Evolutionary conservation across 2,329 filamentous ascomycete genomes (phyloP), one percentile per base, ranked within the genome.

Genomic region (Endothia cerciana): DNA sequence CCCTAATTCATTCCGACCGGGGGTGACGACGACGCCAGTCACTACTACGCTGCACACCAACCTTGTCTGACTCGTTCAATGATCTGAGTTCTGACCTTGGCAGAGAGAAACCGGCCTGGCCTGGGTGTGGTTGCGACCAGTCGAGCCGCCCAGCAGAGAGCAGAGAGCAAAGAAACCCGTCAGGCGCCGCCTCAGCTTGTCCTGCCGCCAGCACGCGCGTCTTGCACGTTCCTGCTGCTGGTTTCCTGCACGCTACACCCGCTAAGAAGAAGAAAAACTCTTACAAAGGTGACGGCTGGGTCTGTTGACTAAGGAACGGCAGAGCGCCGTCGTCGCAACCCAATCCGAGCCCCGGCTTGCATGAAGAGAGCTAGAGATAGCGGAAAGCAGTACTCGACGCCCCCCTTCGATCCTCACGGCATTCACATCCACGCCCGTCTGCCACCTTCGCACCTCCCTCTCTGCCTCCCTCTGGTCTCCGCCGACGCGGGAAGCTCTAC

Each of bases 251-350:
- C 55, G 55, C 55, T 58, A 36, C 36, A 38, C 53, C 53, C 30
- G 53, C 53, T 56, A 51, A 51, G 13, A n/a, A 28, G 5, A 30
- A 30, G 28, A 49, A 49, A 49, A 49, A 4, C 36, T 10, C 36
- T 41, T 36, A 33, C 33, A 60, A 59, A 51, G 47, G 40, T 22
- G 58, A 49, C 58, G 58, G 58, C 58, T 60, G 58, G 58, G 58
- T 13, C 40, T 47, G 40, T 45, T 17, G 58, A 60, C 28, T 19
- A 45, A 59, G 40, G 40, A 30, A 33, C 58, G 41, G n/a, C 40
- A 47, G 15, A 47, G 28, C 25, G 6, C 10, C 28, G n/a, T 33
- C 58, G 41, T 33, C 40, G 41, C 56, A 59, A 45, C 28, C 56
- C 40, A 60, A 19, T 59, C 25, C 36, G 41, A 36, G 17, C 58